phyloP scores from a whole-genome alignment of 495 filamentous ascomycete genomes.

The Tuber microsphaerosporum region DNA sequence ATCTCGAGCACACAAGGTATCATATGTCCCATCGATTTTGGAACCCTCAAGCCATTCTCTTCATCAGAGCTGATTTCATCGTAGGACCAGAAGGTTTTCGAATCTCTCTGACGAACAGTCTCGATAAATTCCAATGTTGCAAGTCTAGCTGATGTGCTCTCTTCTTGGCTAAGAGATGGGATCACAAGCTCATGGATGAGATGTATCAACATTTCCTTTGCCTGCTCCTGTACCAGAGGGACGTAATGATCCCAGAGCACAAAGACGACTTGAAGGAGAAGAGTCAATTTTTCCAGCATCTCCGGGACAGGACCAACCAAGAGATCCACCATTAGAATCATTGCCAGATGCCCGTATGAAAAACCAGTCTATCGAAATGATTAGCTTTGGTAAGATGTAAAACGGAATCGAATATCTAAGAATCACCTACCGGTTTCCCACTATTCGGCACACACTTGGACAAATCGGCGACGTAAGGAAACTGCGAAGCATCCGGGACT shows the following conservation, averaged over 20 bases:
- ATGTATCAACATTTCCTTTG: constrained; percentile 95
- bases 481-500: constrained; percentile 62
- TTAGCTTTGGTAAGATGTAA: constrained; percentile 26
- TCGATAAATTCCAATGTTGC: constrained; percentile 85
- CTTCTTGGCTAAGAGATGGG: constrained; percentile 71
- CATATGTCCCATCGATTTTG: constrained; percentile 74
- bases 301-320: constrained; percentile 87
- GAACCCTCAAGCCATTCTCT: constrained; percentile 70
- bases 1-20: constrained; percentile 72
- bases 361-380: constrained; percentile 55
- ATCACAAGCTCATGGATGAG: constrained; percentile 94
- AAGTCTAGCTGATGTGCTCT: constrained; percentile 57
- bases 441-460: constrained; percentile 71
- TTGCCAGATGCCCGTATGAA: constrained; percentile 82
- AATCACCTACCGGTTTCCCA: constrained; percentile 63
- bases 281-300: constrained; percentile 65
- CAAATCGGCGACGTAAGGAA: constrained; percentile 88
- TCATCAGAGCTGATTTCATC: constrained; percentile 77
- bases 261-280: constrained; percentile 81
- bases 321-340: constrained; percentile 90
- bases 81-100: constrained; percentile 83
- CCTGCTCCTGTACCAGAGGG: constrained; percentile 90
- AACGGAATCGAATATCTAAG: constrained; percentile 1
- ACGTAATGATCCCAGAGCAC: constrained; percentile 97
- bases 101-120: constrained; percentile 75